These are phyloP conservation scores for Raphanus sativus DNA, from an alignment of 345 rosid genomes.

Conservation along the genomic window DNA sequence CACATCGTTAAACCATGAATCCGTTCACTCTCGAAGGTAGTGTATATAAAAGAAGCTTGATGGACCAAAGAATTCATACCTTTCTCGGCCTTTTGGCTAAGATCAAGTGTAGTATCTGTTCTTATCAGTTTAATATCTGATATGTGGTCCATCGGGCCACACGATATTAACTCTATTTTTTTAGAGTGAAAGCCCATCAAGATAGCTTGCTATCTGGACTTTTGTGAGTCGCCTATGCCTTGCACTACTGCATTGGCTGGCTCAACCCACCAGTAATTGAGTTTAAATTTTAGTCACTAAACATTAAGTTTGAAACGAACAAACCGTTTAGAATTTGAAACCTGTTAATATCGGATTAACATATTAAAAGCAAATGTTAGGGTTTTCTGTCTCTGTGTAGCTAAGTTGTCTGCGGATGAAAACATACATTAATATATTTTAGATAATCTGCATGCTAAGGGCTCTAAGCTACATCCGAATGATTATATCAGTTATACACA, in stretches of 20 bases:
- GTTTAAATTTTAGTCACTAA: background rate
- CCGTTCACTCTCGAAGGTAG: background rate
- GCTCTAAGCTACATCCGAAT: conserved; percentile 79
- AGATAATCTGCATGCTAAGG: conserved; percentile 67
- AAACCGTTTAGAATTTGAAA: background rate
- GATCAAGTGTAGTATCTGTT: conserved; percentile 69
- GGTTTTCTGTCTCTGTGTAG: background rate
- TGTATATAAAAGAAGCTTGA: background rate
- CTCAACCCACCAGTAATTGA: conserved; percentile 18
- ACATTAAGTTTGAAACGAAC: background rate
- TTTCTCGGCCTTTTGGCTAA: conserved; percentile 77
- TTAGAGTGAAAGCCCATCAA: background rate
- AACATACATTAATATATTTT: too few species aligned
- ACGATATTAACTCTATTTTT: conserved; percentile 39
- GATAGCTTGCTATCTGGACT: conserved; percentile 33
- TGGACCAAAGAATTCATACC: conserved; percentile 19
- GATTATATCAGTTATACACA: too few species aligned
- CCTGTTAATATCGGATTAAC: background rate
- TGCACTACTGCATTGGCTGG: conserved; percentile 38
- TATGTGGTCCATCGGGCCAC: conserved; percentile 37
- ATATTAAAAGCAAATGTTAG: too few species aligned
- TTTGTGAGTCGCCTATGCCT: conserved; percentile 23
- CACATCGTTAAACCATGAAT: conserved; percentile 18
- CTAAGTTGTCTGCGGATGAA: background rate
- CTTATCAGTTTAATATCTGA: conserved; percentile 70